Conservation (phyloP, 306 rosid species). For the Medicago arabica region DNA sequence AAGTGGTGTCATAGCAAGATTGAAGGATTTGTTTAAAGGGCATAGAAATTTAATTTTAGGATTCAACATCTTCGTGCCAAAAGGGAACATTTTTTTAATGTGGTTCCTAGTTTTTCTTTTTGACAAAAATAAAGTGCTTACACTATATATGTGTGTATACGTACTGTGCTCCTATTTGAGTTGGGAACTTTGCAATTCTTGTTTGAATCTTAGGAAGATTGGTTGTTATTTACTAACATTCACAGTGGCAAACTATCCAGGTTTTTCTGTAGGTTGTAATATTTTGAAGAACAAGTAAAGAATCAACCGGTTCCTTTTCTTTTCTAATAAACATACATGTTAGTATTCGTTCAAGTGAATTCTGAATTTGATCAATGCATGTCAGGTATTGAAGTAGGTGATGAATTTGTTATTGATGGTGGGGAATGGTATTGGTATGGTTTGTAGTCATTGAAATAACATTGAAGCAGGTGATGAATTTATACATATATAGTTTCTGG, state of each 20-base stretch:
- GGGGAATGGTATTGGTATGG: conserved; percentile 90
- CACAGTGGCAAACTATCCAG: conserved; percentile 71
- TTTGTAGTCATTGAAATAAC: conserved; percentile 67
- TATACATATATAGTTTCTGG: conserved; percentile 82
- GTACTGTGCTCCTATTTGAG: no score
- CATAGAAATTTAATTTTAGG: no score
- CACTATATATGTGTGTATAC: no score
- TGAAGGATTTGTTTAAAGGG: no score
- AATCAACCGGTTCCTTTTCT: conserved; percentile 12
- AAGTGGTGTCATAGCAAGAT: no score
- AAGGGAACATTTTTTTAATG: no score
- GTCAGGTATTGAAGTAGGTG: conserved; percentile 76
- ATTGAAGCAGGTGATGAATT: conserved; percentile 59
- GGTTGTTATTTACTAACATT: conserved; percentile 78
- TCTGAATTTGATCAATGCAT: conserved; percentile 35
- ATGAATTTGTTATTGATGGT: conserved; percentile 85
- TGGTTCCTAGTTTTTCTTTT: no score
- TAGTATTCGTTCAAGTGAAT: conserved; percentile 3
- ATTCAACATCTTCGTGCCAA: no score
- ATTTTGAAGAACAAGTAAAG: conserved; percentile 4
- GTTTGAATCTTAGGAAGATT: conserved; percentile 66
- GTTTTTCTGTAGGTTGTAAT: conserved; percentile 78
- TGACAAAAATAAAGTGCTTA: no score
- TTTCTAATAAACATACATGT: conserved; percentile 9
- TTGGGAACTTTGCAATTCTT: no score